phyloP scores from a whole-genome alignment of 805 yeast genomes.

The Candida silvicultrix region DNA sequence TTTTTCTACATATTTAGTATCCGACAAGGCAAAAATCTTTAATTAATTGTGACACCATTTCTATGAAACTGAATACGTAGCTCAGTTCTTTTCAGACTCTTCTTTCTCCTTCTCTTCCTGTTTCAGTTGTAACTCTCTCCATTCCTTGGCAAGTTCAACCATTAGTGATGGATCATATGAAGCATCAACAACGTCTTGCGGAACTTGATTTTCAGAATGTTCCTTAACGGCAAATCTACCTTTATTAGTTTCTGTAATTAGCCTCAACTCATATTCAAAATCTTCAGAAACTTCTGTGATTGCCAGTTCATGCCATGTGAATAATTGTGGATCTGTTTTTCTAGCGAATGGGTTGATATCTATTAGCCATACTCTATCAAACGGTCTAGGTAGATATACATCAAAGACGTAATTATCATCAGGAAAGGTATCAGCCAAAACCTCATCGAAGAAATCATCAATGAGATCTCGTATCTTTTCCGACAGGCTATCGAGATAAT shows the following conservation, averaged over 20 bases:
- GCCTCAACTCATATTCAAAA: slow-evolving; percentile 47
- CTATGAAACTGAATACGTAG: too few relatives aligned
- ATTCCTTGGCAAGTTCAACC: slow-evolving; percentile 59
- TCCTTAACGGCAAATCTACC: slow-evolving; percentile 77
- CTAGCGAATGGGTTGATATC: slow-evolving; percentile 86
- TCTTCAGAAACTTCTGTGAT: slow-evolving; percentile 23
- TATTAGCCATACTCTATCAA: slow-evolving; percentile 55
- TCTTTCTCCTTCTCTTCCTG: background rate
- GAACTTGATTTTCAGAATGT: slow-evolving; percentile 87
- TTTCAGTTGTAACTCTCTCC: slow-evolving; percentile 38
- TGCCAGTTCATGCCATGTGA: slow-evolving; percentile 77
- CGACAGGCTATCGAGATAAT: slow-evolving; percentile 51
- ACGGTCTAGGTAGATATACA: slow-evolving; percentile 75
- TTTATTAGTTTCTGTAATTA: slow-evolving; percentile 62
- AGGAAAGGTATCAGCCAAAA: slow-evolving; percentile 42
- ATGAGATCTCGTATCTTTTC: slow-evolving; percentile 42
- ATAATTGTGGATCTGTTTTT: slow-evolving; percentile 71
- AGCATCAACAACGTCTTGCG: slow-evolving; percentile 86
- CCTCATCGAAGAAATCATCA: slow-evolving; percentile 46
- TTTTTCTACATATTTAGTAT: background rate
- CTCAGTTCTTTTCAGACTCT: too few relatives aligned
- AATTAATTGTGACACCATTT: too few relatives aligned
- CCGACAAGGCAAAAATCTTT: background rate
- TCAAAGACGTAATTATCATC: slow-evolving; percentile 65
- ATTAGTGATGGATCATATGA: slow-evolving; percentile 60